These are phyloP conservation scores for Candida gigantensis DNA, from an alignment of 1,139 yeast genomes.

Conservation along the genomic window DNA sequence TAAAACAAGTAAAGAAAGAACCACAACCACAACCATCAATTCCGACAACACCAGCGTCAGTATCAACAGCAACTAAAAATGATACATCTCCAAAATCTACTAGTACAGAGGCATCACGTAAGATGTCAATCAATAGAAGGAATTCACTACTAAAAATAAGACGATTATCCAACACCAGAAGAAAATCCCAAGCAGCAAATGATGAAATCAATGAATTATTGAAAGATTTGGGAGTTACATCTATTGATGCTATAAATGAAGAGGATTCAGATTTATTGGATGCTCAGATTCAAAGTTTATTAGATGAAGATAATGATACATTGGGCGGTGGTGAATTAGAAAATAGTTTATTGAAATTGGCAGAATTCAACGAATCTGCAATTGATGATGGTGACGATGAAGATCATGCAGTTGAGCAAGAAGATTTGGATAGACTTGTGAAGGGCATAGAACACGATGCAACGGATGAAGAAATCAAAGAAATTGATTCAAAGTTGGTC, in stretches of 20 bases:
- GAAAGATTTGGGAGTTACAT: conserved; percentile 39
- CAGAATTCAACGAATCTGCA: conserved; percentile 30
- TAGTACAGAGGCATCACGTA: conserved; percentile 10
- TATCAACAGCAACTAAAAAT: not conserved
- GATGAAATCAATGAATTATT: conserved; percentile 44
- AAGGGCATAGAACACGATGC: conserved; percentile 23
- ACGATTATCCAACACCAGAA: conserved; percentile 38
- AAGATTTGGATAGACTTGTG: conserved; percentile 13
- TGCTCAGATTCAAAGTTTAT: conserved; percentile 35
- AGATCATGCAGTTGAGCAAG: conserved; percentile 17
- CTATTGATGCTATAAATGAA: conserved; percentile 39
- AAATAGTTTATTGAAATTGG: conserved; percentile 22
- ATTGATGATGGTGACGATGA: conserved; percentile 43
- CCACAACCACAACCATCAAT: not conserved
- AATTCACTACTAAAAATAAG: conserved; percentile 22
- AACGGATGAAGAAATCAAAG: conserved; percentile 18
- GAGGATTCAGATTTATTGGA: conserved; percentile 37
- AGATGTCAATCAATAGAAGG: conserved; percentile 16
- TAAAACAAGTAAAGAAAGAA: conserved; percentile 3
- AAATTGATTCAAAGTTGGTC: conserved; percentile 29
- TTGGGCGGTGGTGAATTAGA: conserved; percentile 18
- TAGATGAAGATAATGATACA: conserved; percentile 26
- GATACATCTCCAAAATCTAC: conserved; percentile 1
- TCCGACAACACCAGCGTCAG: not conserved
- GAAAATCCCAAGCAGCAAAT: conserved; percentile 42